phyloP scores from a whole-genome alignment of 768 basidiomycete genomes.

The Russula olivacea region DNA sequence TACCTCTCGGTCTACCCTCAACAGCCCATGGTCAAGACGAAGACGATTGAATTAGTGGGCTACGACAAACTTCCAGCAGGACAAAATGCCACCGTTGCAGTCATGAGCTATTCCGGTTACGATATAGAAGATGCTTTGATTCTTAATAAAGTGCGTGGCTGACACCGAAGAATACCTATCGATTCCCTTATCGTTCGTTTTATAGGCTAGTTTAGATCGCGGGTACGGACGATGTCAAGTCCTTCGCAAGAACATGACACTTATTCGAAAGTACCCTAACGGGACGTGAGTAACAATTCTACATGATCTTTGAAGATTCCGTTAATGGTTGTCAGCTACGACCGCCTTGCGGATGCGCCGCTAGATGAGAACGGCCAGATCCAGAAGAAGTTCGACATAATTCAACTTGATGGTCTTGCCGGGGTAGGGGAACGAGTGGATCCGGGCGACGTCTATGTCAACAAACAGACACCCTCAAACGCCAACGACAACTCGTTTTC shows the following conservation, averaged over 20 bases:
- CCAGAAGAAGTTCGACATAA: slow-evolving; percentile 82
- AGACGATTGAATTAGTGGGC: slow-evolving; percentile 94
- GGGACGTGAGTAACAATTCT: slow-evolving; percentile 69
- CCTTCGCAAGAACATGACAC: slow-evolving; percentile 88
- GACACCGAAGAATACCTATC: not conserved
- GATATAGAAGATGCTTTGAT: slow-evolving; percentile 99
- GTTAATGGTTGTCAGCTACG: slow-evolving; percentile 50
- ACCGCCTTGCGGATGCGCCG: slow-evolving; percentile 91
- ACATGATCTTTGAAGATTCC: not conserved
- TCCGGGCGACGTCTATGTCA: slow-evolving; percentile 90
- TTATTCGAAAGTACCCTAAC: slow-evolving; percentile 94
- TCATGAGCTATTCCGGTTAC: slow-evolving; percentile 99
- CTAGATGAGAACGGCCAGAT: slow-evolving; percentile 73
- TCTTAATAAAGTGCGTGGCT: slow-evolving; percentile 62
- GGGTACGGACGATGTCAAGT: slow-evolving; percentile 99
- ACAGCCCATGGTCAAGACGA: slow-evolving; percentile 99
- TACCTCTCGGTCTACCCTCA: slow-evolving; percentile 98
- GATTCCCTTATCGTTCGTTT: slow-evolving; percentile 1
- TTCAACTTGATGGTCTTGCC: slow-evolving; percentile 89
- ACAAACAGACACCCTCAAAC: slow-evolving; percentile 94
- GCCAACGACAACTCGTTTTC: slow-evolving; percentile 88
- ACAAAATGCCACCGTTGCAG: slow-evolving; percentile 96
- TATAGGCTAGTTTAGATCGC: slow-evolving; percentile 87
- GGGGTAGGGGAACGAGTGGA: slow-evolving; percentile 93
- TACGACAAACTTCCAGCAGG: slow-evolving; percentile 97